These are phyloP conservation scores for Penicillium italicum DNA, from an alignment of 2,329 filamentous ascomycete species.

Conservation along the genomic window DNA sequence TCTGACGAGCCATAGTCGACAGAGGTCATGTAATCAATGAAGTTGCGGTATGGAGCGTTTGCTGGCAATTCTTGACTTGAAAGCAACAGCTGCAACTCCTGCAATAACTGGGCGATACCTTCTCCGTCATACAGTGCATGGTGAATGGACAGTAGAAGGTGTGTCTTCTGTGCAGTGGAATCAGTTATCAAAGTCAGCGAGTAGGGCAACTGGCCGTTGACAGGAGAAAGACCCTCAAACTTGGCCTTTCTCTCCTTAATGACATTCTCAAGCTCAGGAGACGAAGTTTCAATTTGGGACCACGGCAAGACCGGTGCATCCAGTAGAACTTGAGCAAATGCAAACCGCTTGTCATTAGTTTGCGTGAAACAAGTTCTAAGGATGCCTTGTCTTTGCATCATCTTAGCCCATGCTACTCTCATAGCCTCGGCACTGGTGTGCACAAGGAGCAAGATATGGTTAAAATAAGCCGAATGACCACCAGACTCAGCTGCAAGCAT, in stretches of 20 bases:
- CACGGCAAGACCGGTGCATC: conserved; percentile 45
- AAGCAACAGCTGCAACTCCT: conserved; percentile 65
- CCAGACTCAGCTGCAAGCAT: conserved; percentile 66
- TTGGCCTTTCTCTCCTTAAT: conserved; percentile 43
- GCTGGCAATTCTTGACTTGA: conserved; percentile 46
- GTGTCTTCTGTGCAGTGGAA: conserved; percentile 2
- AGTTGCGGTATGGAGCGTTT: conserved; percentile 57
- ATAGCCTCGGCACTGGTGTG: conserved; percentile 51
- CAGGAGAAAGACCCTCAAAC: conserved; percentile 18
- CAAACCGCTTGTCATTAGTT: conserved; percentile 57
- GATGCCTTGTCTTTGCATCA: conserved; percentile 68
- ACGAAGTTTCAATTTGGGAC: conserved; percentile 45
- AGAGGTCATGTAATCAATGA: conserved; percentile 58
- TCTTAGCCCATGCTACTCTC: conserved; percentile 57
- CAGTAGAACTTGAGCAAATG: conserved; percentile 71
- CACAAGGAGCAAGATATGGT: conserved; percentile 65
- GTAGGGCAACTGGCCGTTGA: conserved; percentile 30
- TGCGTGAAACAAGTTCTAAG: conserved; percentile 71
- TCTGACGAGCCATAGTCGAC: conserved; percentile 51
- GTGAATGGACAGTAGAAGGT: conserved; percentile 57
- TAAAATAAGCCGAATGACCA: conserved; percentile 61
- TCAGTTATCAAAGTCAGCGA: conserved; percentile 25
- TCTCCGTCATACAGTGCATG: conserved; percentile 86
- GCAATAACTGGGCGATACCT: conserved; percentile 65
- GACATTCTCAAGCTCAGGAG: conserved; percentile 37